These are phyloP conservation scores for Chiua virens DNA, from an alignment of 768 basidiomycete species.

Conservation along the genomic window DNA sequence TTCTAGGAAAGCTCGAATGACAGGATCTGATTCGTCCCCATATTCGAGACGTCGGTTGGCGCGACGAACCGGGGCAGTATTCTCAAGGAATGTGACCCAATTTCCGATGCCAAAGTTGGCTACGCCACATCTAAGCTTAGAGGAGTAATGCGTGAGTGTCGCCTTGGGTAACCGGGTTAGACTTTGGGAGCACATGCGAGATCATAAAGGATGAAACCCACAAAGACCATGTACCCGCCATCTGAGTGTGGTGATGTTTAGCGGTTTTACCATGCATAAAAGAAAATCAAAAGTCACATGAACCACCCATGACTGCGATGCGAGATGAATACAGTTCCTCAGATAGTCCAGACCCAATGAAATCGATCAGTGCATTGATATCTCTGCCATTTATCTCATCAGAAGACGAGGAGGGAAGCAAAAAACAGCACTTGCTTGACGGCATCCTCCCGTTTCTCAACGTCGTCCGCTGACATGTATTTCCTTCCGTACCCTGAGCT, in stretches of 20 bases:
- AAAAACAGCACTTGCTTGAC: conserved; percentile 33
- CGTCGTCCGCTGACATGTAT: conserved; percentile 40
- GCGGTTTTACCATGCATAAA: neutral
- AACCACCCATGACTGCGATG: conserved; percentile 44
- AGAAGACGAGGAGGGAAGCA: neutral
- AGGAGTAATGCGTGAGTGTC: conserved; percentile 40
- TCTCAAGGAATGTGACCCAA: conserved; percentile 42
- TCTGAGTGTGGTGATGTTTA: conserved; percentile 19
- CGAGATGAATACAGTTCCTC: conserved; percentile 34
- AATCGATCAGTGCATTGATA: conserved; percentile 37
- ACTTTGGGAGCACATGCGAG: neutral
- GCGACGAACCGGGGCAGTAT: conserved; percentile 38
- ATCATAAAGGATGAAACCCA: conserved; percentile 15
- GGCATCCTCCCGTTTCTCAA: conserved; percentile 43
- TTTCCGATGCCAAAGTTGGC: conserved; percentile 42
- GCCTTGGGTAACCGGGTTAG: conserved; percentile 30
- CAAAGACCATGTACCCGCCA: conserved; percentile 43
- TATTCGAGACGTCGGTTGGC: conserved; percentile 39
- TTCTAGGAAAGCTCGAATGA: conserved; percentile 37
- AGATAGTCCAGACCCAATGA: conserved; percentile 33
- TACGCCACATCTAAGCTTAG: conserved; percentile 40
- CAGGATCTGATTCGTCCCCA: conserved; percentile 40
- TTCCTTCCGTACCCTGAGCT: conserved; percentile 42
- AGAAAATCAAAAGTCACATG: conserved; percentile 29
- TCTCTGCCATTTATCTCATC: conserved; percentile 27